Evolutionary conservation across 768 basidiomycete genomes (phyloP).

Genomic region (Lactarius hengduanensis): DNA sequence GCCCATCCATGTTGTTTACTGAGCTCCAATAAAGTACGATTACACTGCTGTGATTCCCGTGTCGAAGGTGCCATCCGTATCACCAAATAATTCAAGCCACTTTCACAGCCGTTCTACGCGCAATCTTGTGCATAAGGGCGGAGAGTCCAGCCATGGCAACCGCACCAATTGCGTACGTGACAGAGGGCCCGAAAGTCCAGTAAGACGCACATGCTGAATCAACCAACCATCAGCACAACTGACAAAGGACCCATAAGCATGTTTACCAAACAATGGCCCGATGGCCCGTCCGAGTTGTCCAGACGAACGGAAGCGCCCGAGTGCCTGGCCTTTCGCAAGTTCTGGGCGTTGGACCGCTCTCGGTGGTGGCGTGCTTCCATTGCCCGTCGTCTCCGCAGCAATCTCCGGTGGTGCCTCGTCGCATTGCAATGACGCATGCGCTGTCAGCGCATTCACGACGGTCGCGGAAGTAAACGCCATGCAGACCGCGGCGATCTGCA

Average conservation of each 20-base stretch:
- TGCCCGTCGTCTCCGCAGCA: slow-evolving; percentile 57
- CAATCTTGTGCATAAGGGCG: slow-evolving; percentile 49
- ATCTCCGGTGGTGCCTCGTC: slow-evolving; percentile 55
- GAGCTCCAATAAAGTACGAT: slow-evolving; percentile 4
- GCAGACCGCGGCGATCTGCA: slow-evolving; percentile 73
- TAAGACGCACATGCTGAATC: slow-evolving; percentile 76
- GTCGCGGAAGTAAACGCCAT: slow-evolving; percentile 95
- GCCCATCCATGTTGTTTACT: not conserved
- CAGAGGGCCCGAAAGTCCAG: slow-evolving; percentile 83
- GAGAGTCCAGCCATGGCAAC: slow-evolving; percentile 63
- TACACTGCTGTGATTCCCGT: not conserved
- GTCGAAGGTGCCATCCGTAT: not conserved
- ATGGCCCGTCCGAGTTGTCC: slow-evolving; percentile 93
- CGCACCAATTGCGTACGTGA: slow-evolving; percentile 68
- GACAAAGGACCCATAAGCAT: not conserved
- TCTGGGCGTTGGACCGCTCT: slow-evolving; percentile 52
- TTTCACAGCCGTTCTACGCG: slow-evolving; percentile 35
- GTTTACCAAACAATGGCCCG: slow-evolving; percentile 80
- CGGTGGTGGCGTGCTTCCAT: slow-evolving; percentile 38
- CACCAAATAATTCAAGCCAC: not conserved
- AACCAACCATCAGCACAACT: not conserved
- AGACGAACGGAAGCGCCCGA: slow-evolving; percentile 86
- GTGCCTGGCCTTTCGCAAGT: slow-evolving; percentile 78
- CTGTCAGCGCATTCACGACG: slow-evolving; percentile 90
- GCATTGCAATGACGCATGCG: slow-evolving; percentile 87